Evolutionary conservation across 2,329 filamentous ascomycete species (phyloP), one percentile per base, ranked within the genome.

Genomic region (Pseudocercospora fijiensis): DNA sequence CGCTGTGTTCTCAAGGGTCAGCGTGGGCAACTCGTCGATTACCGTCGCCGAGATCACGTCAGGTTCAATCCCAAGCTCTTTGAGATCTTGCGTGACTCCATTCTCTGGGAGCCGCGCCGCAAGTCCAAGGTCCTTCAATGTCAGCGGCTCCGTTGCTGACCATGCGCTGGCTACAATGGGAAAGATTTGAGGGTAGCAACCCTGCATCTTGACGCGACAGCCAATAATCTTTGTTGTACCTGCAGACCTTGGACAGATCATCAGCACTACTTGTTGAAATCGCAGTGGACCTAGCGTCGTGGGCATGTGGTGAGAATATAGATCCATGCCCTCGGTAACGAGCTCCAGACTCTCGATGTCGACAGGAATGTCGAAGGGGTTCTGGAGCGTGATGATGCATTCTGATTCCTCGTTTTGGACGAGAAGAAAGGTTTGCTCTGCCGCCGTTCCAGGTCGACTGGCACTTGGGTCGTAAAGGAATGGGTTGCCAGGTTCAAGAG

Each of bases 381-480:
- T 99, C 74, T 98, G 95, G 18, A 99, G 81, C 1, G 90, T 92
- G 28, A 98, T 84, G 69, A 86, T 85, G 76, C 97, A 96, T 3
- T 85, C 87, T 1, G 90, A 88, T 63, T 85, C 79, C 76, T 98
- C 93, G 16, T 88, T 88, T 4, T 91, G 88, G 20, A 98, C 90
- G 28, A 97, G 81, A 0, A 92, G 84, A 62, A 84, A 84, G 63
- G 92, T 72, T 11, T 70, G 65, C 30, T 65, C 87, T 11, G 83
- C 81, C 1, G 83, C 81, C 18, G 80, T 80, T 24, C 84, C 83
- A 58, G 88, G 74, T 60, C 79, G 83, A 76, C 92, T 92, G 20
- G 92, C 79, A 72, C 97, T 98, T 0, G 95, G 92, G 72, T 97
- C 97, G 75, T 98, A 96, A 62, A 99, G 90, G 71, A 99, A 96